These are phyloP conservation scores for Trichoderma sp. DNA, from an alignment of 2,329 filamentous ascomycete species.

Conservation along the genomic window DNA sequence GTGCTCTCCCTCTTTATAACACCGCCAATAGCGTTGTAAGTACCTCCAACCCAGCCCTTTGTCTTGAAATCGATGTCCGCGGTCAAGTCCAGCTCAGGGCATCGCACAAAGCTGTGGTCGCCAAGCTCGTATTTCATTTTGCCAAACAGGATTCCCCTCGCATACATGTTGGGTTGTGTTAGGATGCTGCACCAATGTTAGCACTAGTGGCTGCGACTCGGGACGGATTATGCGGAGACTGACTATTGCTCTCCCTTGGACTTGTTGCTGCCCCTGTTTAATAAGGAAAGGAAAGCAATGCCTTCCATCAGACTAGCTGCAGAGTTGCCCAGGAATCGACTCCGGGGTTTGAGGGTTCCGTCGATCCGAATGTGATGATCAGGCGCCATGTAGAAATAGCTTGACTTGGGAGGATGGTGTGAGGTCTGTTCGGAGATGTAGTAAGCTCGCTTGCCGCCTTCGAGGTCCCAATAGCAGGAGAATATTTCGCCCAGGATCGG, in stretches of 20 bases:
- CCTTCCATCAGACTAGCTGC: constrained; percentile 98
- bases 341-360: constrained; percentile 90
- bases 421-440: constrained; percentile 98
- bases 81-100: constrained; percentile 80
- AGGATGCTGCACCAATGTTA: constrained; percentile 62
- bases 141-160: constrained; percentile 91
- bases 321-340: constrained; percentile 94
- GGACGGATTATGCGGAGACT: constrained; percentile 39
- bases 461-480: constrained; percentile 93
- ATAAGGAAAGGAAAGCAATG: constrained; percentile 78
- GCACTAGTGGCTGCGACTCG: constrained; percentile 19
- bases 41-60: constrained; percentile 94
- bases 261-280: constrained; percentile 71
- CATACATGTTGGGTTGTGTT: constrained; percentile 99
- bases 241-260: constrained; percentile 83
- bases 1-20: constrained; percentile 85
- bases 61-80: constrained; percentile 98
- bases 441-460: constrained; percentile 81
- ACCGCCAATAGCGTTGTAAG: constrained; percentile 94
- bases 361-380: constrained; percentile 94
- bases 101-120: constrained; percentile 90
- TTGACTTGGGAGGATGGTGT: constrained; percentile 96
- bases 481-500: constrained; percentile 94
- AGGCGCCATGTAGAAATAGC: constrained; percentile 98
- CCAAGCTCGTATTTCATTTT: constrained; percentile 99